Evolutionary conservation across 192 early-diverging fungal species (phyloP), one percentile per base, ranked within the genome.

Genomic region (Chytriomyces sp.): DNA sequence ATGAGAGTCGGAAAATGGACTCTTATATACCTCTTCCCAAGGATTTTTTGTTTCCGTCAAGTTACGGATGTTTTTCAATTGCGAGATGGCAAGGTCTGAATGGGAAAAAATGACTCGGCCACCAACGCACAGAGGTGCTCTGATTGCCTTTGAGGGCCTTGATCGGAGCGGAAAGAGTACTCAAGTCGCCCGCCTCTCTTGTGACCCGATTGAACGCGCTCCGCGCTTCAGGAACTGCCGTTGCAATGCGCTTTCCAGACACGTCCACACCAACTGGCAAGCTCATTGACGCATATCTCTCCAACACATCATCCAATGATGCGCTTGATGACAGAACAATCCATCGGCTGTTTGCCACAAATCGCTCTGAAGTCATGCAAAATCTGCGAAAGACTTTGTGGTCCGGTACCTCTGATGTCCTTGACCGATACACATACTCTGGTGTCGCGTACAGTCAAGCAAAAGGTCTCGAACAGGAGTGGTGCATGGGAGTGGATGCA

Each of bases 361-460:
- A 99, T 85, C 89, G 97, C 45, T 97, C 86, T 26, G 48, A 59
- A 26, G 63, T 80, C 7, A 87, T 98, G 81, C 85, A 26, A n/a
- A 43, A n/a, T 8, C 57, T 70, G 49, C 46, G 81, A 53, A 68
- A 75, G 6, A 83, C 87, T 46, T 85, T 98, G 46, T 73, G 84
- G 28, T 66, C 60, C 45, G 97, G 96, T 8, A 91, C 78, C 0
- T 92, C 93, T 6, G 77, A 96, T 10, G 83, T 99, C 6, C 92
- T 96, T 2, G 97, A 98, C 83, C 87, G 96, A 57, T 98, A 99
- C 81, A 93, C 95, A 0, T 98, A 94, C 76, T 98, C 96, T 1
- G 97, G 96, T 8, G 93, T 95, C 6, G 94, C 93, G 2, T 99
- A 93, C 77, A 93, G 94, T 0, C 89, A 91, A 91, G 13, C 94